phyloP scores from a whole-genome alignment of 352 stramenopile genomes.

The Globisporangium megalacanthum region DNA sequence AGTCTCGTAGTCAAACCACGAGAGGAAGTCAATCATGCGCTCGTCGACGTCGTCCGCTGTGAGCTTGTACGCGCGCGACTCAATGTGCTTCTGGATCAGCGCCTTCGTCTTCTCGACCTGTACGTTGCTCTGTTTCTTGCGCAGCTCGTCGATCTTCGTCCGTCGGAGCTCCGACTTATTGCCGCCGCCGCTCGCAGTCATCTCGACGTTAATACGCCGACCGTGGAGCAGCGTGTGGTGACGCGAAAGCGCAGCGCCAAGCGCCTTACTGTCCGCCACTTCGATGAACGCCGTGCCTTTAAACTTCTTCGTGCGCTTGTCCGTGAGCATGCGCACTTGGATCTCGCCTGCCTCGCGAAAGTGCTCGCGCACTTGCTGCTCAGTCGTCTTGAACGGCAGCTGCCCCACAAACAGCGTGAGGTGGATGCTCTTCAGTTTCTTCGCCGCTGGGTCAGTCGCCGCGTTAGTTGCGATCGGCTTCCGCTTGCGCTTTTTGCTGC shows the following conservation, averaged over 20 bases:
- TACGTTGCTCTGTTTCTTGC: constrained; percentile 79
- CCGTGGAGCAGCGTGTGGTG: constrained; percentile 78
- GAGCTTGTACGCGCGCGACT: constrained; percentile 65
- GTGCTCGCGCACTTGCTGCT: constrained; percentile 56
- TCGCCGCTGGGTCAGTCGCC: constrained; percentile 14
- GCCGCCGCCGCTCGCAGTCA: constrained; percentile 73
- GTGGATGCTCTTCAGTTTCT: constrained; percentile 73
- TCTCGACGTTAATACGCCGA: constrained; percentile 84
- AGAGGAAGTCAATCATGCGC: constrained; percentile 83
- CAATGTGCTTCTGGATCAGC: constrained; percentile 77
- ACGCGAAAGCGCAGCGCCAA: constrained; percentile 67
- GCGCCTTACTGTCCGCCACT: constrained; percentile 75
- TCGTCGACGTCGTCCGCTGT: constrained; percentile 77
- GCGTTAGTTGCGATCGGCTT: constrained; percentile 8
- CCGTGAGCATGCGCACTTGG: constrained; percentile 72
- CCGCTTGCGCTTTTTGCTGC: constrained; percentile 54
- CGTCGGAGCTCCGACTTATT: constrained; percentile 77
- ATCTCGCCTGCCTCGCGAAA: constrained; percentile 75
- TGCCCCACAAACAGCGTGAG: constrained; percentile 84
- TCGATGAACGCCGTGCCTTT: constrained; percentile 85
- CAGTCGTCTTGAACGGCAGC: constrained; percentile 70
- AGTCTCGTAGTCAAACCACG: constrained; percentile 88
- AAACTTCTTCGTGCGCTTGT: constrained; percentile 81
- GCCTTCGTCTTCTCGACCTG: constrained; percentile 81
- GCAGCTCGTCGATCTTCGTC: constrained; percentile 59